phyloP scores from a whole-genome alignment of 2,329 filamentous ascomycete species.

The Chaetomium globosum region DNA sequence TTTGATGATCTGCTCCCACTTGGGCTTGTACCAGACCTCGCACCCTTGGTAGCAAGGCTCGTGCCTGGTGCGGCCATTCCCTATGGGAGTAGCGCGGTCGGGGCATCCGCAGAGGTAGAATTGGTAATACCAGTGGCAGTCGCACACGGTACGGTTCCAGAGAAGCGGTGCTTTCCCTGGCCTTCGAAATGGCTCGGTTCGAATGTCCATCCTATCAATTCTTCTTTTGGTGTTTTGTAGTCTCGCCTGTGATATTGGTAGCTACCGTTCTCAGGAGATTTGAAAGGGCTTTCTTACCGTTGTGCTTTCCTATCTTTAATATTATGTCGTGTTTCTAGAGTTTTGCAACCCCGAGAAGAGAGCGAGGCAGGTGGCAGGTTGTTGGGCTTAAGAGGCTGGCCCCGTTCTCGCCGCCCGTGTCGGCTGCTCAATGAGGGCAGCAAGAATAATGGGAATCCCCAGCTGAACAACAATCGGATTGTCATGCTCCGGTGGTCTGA shows the following conservation, averaged over 20 bases:
- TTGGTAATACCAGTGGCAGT: slow-evolving; percentile 25
- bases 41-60: slow-evolving; percentile 15
- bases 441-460: background rate
- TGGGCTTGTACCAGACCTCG: slow-evolving; percentile 13
- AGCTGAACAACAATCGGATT: slow-evolving; percentile 15
- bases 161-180: background rate
- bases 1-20: background rate
- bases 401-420: background rate
- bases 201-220: background rate
- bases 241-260: slow-evolving; percentile 5
- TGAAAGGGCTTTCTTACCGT: background rate
- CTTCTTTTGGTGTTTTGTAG: background rate
- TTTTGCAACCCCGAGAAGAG: background rate
- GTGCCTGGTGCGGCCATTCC: background rate
- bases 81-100: slow-evolving; percentile 1
- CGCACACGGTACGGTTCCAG: slow-evolving; percentile 23
- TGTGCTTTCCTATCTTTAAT: background rate
- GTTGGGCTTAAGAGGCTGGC: background rate
- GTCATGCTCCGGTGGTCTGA: background rate
- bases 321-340: background rate
- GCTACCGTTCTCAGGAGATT: background rate
- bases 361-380: background rate
- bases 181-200: background rate
- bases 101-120: slow-evolving; percentile 31
- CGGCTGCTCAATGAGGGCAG: background rate